phyloP scores from a whole-genome alignment of 2,329 filamentous ascomycete species.

The Calonectria montana region DNA sequence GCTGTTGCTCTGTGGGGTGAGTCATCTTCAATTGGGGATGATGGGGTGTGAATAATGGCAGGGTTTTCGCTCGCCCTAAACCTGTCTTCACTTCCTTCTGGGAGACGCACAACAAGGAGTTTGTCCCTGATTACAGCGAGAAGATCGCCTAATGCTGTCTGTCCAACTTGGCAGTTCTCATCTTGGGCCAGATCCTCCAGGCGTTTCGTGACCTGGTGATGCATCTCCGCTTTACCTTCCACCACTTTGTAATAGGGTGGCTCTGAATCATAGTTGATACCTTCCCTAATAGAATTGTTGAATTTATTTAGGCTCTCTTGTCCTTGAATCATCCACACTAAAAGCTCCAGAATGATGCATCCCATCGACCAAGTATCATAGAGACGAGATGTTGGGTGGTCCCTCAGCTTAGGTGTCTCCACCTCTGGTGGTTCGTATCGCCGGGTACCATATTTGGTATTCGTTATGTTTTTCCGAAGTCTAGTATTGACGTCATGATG shows the following conservation, averaged over 20 bases:
- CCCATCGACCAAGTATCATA: slow-evolving; percentile 46
- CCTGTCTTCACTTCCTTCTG: neutral
- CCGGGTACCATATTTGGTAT: neutral
- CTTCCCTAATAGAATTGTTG: neutral
- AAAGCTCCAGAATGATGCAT: slow-evolving; percentile 39
- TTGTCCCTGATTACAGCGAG: neutral
- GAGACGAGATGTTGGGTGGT: slow-evolving; percentile 19
- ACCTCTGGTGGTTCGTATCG: slow-evolving; percentile 14
- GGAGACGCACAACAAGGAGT: slow-evolving; percentile 10
- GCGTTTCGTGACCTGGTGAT: neutral
- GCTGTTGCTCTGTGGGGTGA: neutral
- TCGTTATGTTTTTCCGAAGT: neutral
- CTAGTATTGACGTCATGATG: neutral
- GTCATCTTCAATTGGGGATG: neutral
- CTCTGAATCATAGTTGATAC: neutral
- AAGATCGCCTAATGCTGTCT: slow-evolving; percentile 4
- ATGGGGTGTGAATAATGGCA: neutral
- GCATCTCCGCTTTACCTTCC: neutral
- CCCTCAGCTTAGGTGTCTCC: neutral
- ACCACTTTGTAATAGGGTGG: neutral
- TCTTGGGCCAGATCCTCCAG: slow-evolving; percentile 1
- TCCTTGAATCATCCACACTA: slow-evolving; percentile 40
- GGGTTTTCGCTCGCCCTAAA: neutral
- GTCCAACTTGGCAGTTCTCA: neutral
- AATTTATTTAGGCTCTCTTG: slow-evolving; percentile 1